Conservation (phyloP, 345 rosid genomes). For the Rubroshorea leprosula region DNA sequence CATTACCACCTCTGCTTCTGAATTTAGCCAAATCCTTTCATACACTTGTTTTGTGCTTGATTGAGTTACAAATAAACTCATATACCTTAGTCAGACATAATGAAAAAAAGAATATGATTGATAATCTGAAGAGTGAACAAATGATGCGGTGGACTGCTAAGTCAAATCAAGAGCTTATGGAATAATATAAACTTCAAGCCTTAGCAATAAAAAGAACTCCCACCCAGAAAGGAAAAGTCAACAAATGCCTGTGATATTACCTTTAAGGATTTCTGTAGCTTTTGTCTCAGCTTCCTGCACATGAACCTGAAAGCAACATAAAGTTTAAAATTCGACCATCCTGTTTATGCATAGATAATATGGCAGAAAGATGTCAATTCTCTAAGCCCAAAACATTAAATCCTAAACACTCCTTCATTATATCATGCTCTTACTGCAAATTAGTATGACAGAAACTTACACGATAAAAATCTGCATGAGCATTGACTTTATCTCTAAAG, state of each 20-base stretch:
- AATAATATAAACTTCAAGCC: neutral
- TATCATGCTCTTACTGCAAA: neutral
- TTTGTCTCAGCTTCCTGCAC: slow-evolving; percentile 62
- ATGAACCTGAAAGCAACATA: slow-evolving; percentile 61
- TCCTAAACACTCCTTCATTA: neutral
- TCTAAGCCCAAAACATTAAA: neutral
- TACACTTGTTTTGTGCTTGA: too few species aligned
- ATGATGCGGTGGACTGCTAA: neutral
- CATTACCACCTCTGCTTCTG: neutral
- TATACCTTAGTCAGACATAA: slow-evolving; percentile 7
- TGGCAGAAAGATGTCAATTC: neutral
- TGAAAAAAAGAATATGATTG: neutral
- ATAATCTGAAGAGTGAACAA: neutral
- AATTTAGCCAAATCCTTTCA: neutral
- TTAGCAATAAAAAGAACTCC: slow-evolving; percentile 2
- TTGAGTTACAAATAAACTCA: neutral
- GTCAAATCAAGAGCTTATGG: neutral
- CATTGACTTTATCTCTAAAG: slow-evolving; percentile 53
- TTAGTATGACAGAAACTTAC: slow-evolving; percentile 44
- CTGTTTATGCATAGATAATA: neutral
- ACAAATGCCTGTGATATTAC: slow-evolving; percentile 29
- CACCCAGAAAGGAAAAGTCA: neutral
- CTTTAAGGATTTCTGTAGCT: slow-evolving; percentile 52
- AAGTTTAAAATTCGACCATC: slow-evolving; percentile 9
- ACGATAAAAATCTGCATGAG: slow-evolving; percentile 65